Evolutionary conservation across 1,284 basidiomycete genomes (phyloP), one percentile per base, ranked within the genome.

Genomic region (Golubevia sp.): DNA sequence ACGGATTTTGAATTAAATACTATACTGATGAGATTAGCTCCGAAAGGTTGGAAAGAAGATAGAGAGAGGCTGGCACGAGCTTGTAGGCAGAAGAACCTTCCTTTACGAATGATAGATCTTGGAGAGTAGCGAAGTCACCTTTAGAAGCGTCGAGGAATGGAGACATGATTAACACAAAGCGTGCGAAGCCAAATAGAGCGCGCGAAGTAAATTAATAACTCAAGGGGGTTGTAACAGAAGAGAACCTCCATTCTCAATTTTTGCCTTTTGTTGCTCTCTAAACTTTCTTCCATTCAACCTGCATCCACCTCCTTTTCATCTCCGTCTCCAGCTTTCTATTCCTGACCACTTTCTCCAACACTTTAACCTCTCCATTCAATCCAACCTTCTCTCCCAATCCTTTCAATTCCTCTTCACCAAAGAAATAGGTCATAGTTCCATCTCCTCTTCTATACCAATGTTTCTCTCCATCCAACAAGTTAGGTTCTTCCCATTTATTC

Each of bases 381-480:
- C 76, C 66, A 55, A 66, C 62, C 21, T 63, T 27, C 2, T 25
- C 21, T n/a, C 58, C 63, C 24, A 67, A 51, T 6, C 27, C n/a
- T 26, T 70, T 34, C 0, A 85, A 66, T 30, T 84, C 76, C 2
- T 71, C 64, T 7, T 59, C 25, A 0, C 63, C 64, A 61, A 84
- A 85, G 52, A 84, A 85, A 66, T 84, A 85, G 27, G 82, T 83
- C 67, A 84, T 71, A 1, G 84, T 85, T 24, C 78, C 73, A 52
- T 85, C 84, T 8, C 84, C 84, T 7, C 84, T 62, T 6, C 72
- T 61, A 63, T 84, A 85, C 71, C 72, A 76, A 56, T 68, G 66
- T 52, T 74, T 66, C 3, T 59, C 7, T 2, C 58, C 50, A 27
- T 59, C 58, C 8, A 85, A 71, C n/a, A 84, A 70, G 8, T 68